phyloP scores from a whole-genome alignment of 2,329 filamentous ascomycete genomes.

The Calonectria pseudoturangicola region DNA sequence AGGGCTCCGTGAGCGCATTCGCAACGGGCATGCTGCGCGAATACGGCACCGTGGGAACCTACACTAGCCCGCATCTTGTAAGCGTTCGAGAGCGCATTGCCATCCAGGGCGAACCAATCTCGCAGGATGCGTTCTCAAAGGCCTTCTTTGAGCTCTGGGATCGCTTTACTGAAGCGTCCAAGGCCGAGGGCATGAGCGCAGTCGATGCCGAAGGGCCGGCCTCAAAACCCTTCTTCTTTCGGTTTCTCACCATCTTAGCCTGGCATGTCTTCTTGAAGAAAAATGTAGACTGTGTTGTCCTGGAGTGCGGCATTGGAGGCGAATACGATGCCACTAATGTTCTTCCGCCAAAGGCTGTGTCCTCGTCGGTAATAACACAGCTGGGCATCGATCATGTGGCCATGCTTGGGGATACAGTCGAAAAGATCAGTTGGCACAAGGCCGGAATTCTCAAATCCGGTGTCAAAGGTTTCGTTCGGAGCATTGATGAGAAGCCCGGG shows the following conservation, averaged over 20 bases:
- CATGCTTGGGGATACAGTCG: constrained; percentile 86
- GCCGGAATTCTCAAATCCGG: constrained; percentile 87
- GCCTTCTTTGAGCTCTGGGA: constrained; percentile 94
- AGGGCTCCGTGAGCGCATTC: constrained; percentile 91
- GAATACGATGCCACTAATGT: constrained; percentile 96
- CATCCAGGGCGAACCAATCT: constrained; percentile 83
- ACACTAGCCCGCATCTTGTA: constrained; percentile 90
- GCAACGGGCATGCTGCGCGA: constrained; percentile 83
- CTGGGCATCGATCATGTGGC: constrained; percentile 90
- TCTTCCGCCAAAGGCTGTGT: constrained; percentile 77
- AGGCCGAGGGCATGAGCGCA: constrained; percentile 55
- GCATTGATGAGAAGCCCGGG: constrained; percentile 56
- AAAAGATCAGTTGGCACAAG: constrained; percentile 93
- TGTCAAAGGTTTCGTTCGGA: constrained; percentile 62
- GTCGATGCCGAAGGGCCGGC: constrained; percentile 72
- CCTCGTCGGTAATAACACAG: constrained; percentile 84
- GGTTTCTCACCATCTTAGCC: constrained; percentile 91
- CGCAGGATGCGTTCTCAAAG: constrained; percentile 79
- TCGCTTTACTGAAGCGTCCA: constrained; percentile 65
- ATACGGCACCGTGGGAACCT: constrained; percentile 78
- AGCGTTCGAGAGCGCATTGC: constrained; percentile 90
- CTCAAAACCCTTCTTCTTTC: constrained; percentile 92
- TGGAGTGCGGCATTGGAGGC: constrained; percentile 96
- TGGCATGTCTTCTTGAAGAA: constrained; percentile 88
- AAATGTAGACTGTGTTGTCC: constrained; percentile 84